phyloP scores from a whole-genome alignment of 2,329 filamentous ascomycete genomes.

The Stachybotrys chlorohalonatus region DNA sequence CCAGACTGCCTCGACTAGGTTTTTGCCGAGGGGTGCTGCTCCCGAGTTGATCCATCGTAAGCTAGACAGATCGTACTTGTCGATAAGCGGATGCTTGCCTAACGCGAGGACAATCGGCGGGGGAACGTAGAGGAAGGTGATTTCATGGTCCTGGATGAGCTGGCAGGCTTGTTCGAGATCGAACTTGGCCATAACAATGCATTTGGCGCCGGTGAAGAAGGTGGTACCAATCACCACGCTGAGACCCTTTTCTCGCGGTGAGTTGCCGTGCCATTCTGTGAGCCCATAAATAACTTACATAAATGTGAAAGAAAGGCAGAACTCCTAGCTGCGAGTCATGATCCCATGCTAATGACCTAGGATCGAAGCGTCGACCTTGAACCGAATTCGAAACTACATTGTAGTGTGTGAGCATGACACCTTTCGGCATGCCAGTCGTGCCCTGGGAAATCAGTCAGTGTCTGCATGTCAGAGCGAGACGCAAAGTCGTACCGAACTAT shows the following conservation, averaged over 20 bases:
- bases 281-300: slow-evolving; percentile 41
- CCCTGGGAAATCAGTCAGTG: slow-evolving; percentile 32
- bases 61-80: slow-evolving; percentile 70
- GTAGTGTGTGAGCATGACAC: slow-evolving; percentile 74
- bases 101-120: slow-evolving; percentile 77
- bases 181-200: slow-evolving; percentile 67
- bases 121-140: slow-evolving; percentile 75
- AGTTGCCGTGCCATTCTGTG: not conserved
- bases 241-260: slow-evolving; percentile 16
- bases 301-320: slow-evolving; percentile 87
- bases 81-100: slow-evolving; percentile 67
- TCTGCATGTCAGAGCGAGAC: not conserved
- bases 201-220: slow-evolving; percentile 53
- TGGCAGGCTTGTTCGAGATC: slow-evolving; percentile 71
- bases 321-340: slow-evolving; percentile 70
- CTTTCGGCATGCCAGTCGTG: slow-evolving; percentile 86
- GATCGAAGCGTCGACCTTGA: slow-evolving; percentile 46
- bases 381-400: slow-evolving; percentile 72
- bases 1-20: slow-evolving; percentile 71
- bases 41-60: slow-evolving; percentile 81
- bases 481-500: slow-evolving; percentile 49
- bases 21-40: slow-evolving; percentile 73
- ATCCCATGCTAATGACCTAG: slow-evolving; percentile 44
- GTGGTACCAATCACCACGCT: slow-evolving; percentile 19
- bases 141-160: slow-evolving; percentile 62